Base-by-base conservation (phyloP, 805 yeast genomes). In the Jamesozyma piceae region DNA sequence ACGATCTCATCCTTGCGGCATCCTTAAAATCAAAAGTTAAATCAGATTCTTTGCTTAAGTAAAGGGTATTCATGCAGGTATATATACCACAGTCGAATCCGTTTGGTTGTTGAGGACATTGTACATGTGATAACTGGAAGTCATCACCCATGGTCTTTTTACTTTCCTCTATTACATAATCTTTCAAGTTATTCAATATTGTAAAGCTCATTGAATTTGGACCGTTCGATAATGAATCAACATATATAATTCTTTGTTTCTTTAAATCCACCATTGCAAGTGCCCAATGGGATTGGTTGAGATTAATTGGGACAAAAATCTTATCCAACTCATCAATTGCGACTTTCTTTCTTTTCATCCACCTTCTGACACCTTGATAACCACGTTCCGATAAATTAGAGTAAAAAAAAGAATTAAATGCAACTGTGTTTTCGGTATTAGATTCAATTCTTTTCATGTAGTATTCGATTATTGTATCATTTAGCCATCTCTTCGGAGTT, bases 21-120 rank as follows among this genome's bases (percentile, higher is more conserved):
- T 87, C 95, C 6, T 66, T 62, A 51, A 82, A 89, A 6, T 75
- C 57, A 52, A 78, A 90, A 3, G 62, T 55, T 32, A 85, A 62
- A 0, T 69, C 70, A 21, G 60, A 58, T 4, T 69, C 73, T 29
- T 75, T 64, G 0, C 89, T 64, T 34, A 86, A 52, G 37, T 72
- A 79, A 38, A 77, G 73, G 1, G 84, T 85, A 37, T 79, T 81
- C 43, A 88, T 76, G 60, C 97, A 82, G 2, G 94, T 75, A 56
- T 89, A 92, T 2, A 90, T 95, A 6, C 98, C 98, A 67, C 98
- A 92, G 62, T 92, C 98, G 51, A 60, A 85, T 0, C 97, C 97
- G 57, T 92, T 92, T 22, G 71, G 67, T 58, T 92, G 98, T 50
- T 81, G 85, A 1, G 98, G 97, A 35, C 89, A 71, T n/a, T 63